Evolutionary conservation across 208 protist species (phyloP).

Genomic region (Trypanosoma scelopori): DNA sequence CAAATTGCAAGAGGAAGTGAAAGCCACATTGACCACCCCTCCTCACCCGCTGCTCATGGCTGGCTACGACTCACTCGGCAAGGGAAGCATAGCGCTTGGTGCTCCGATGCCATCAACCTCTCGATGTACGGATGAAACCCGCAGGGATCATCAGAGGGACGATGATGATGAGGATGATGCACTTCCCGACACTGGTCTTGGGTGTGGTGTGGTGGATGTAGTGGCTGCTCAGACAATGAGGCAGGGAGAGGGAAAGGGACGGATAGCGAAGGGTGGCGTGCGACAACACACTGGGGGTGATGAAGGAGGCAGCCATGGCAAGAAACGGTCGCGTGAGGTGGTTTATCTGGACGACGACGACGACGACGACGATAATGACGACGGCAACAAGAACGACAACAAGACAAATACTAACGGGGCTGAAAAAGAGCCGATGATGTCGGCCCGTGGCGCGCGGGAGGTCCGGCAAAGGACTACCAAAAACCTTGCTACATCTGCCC

Average conservation of each 20-base stretch:
- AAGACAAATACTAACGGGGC: neutral
- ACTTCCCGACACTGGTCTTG: slow-evolving; percentile 60
- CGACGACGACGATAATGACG: slow-evolving; percentile 1
- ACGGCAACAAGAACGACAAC: slow-evolving; percentile 2
- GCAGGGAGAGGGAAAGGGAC: neutral
- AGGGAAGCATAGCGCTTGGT: slow-evolving; percentile 7
- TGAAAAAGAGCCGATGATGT: neutral
- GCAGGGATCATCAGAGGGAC: slow-evolving; percentile 8
- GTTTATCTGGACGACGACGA: slow-evolving; percentile 10
- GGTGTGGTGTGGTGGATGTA: slow-evolving; percentile 34
- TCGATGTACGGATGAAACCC: neutral
- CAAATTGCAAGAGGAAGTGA: neutral
- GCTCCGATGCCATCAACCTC: neutral
- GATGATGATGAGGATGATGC: slow-evolving; percentile 41
- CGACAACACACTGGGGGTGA: neutral
- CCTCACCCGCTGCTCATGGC: neutral
- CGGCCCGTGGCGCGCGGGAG: neutral
- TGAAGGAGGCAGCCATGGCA: neutral
- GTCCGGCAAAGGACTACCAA: neutral
- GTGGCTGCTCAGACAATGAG: slow-evolving; percentile 25
- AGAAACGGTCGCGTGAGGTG: slow-evolving; percentile 8
- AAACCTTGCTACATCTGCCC: neutral
- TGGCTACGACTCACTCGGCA: slow-evolving; percentile 1
- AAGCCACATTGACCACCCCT: neutral
- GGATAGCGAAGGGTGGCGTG: neutral